These are phyloP conservation scores for Penicillium cosmopolitanum DNA, from an alignment of 495 filamentous ascomycete genomes.

Conservation along the genomic window DNA sequence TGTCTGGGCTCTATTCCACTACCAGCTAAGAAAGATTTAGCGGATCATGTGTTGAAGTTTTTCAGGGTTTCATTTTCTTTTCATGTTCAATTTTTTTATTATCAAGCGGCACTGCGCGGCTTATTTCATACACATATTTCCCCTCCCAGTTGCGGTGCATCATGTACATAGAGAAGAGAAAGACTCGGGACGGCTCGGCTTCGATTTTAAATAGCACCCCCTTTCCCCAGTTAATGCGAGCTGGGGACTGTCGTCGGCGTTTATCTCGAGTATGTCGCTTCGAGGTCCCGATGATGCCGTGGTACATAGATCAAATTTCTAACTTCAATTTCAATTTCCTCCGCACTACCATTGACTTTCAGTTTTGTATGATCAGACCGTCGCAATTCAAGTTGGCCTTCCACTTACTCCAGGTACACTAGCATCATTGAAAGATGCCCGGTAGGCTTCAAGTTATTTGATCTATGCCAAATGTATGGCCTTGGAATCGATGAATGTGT, in stretches of 20 bases:
- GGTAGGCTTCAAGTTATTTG: no score
- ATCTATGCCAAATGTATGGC: no score
- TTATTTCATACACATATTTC: no score
- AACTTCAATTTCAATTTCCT: not conserved
- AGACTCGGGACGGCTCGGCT: not conserved
- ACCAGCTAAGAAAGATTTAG: constrained; percentile 58
- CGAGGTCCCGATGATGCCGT: not conserved
- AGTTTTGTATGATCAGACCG: no score
- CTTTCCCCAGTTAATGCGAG: not conserved
- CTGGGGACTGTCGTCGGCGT: not conserved
- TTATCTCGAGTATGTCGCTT: not conserved
- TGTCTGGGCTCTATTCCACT: constrained; percentile 77
- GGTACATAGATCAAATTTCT: not conserved
- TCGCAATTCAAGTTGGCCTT: no score
- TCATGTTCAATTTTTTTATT: not conserved
- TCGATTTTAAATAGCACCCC: not conserved
- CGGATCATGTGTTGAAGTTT: no score
- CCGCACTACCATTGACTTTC: no score
- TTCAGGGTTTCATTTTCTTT: not conserved
- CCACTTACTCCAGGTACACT: no score
- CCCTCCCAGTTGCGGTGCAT: not conserved
- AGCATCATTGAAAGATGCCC: no score
- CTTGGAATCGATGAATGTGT: no score
- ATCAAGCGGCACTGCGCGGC: not conserved
- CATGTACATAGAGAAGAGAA: constrained; percentile 14